A percentile compares a stretch with the other conserved stretches of the same genome.
phyloP scores from a whole-genome alignment of 2,329 filamentous ascomycete species.

The Sordariomycetes sp. region DNA sequence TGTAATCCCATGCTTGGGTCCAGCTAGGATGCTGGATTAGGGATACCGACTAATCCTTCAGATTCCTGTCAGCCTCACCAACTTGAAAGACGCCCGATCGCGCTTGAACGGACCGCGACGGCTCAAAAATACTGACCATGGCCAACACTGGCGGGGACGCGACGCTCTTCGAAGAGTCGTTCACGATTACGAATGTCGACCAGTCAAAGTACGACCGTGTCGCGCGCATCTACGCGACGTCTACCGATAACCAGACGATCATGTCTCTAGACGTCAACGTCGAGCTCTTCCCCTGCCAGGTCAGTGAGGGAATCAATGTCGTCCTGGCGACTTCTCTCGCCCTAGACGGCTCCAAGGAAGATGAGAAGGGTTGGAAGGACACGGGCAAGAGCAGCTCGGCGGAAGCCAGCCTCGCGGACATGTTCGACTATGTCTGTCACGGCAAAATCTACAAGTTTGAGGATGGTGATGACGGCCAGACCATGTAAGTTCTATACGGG shows the following conservation, averaged over 20 bases:
- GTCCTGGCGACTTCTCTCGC: conserved; percentile 76
- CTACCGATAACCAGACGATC: conserved; percentile 57
- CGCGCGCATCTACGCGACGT: conserved; percentile 68
- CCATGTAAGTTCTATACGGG: conserved; percentile 51
- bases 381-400: conserved; percentile 38
- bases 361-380: conserved; percentile 72
- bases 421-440: conserved; percentile 79
- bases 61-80: not conserved
- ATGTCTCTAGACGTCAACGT: conserved; percentile 89
- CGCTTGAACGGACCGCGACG: not conserved
- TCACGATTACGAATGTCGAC: conserved; percentile 69
- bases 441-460: conserved; percentile 85
- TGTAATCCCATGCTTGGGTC: not conserved
- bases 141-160: conserved; percentile 60
- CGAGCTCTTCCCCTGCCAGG: conserved; percentile 67
- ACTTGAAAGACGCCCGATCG: not conserved
- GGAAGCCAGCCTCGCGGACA: conserved; percentile 55
- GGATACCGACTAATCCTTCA: not conserved
- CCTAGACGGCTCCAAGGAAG: conserved; percentile 72
- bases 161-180: conserved; percentile 86
- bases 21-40: not conserved
- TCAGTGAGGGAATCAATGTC: conserved; percentile 66
- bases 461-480: conserved; percentile 64
- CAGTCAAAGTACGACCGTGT: conserved; percentile 91
- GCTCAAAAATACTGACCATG: conserved; percentile 17